Evolutionary conservation across 208 protist genomes (phyloP).

Genomic region (Acanthamoeba royreba): DNA sequence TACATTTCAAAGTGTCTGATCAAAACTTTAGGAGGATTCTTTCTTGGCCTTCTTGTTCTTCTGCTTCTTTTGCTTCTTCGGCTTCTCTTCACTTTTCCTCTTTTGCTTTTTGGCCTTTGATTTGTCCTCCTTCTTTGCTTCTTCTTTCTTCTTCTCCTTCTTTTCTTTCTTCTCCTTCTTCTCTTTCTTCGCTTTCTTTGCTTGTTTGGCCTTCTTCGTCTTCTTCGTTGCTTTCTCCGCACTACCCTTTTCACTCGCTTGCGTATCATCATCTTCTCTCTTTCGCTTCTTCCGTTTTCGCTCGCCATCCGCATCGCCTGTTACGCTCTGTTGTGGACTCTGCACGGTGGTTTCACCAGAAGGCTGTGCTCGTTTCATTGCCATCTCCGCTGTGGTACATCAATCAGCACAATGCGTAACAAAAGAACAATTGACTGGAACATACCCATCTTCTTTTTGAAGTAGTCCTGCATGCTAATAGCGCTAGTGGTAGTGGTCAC

Average conservation of each 20-base stretch:
- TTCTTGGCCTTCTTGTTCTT: neutral
- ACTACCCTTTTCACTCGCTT: neutral
- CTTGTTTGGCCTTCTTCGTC: neutral
- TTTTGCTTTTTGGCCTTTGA: neutral
- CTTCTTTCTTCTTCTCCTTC: neutral
- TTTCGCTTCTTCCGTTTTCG: too few species aligned
- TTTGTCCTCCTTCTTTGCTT: neutral
- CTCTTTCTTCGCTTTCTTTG: neutral
- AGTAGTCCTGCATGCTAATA: conserved; percentile 12
- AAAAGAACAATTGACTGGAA: neutral
- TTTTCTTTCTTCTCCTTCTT: neutral
- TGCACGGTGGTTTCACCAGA: too few species aligned
- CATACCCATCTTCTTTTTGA: conserved; percentile 37
- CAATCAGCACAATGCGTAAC: neutral
- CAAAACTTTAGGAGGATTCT: too few species aligned
- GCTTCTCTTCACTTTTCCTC: neutral
- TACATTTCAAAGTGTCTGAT: too few species aligned
- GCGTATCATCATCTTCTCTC: too few species aligned
- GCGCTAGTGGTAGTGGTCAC: neutral
- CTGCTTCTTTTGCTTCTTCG: neutral
- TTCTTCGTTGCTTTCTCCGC: neutral
- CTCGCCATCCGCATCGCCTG: too few species aligned
- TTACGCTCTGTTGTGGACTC: too few species aligned
- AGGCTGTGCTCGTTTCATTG: neutral
- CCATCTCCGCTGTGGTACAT: neutral